Evolutionary conservation across 2,329 filamentous ascomycete species (phyloP), one percentile per base, ranked within the genome.

Genomic region (Penicillium sp.): DNA sequence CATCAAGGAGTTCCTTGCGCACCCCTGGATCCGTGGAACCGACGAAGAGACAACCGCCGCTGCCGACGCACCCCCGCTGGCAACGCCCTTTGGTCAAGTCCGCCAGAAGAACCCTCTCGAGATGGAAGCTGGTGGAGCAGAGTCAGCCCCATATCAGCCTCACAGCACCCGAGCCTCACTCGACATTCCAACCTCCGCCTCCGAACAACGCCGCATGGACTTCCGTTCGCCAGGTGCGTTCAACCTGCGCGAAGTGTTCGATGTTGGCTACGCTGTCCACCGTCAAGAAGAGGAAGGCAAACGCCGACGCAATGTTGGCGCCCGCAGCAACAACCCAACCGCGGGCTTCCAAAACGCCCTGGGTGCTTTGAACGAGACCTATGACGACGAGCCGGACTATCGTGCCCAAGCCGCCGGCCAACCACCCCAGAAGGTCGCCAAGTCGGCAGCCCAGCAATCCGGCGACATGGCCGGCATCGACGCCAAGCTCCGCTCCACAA

Each of bases 221-320:
- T 99, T 97, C 85, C 85, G 94, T 52, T 97, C 92, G 0, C 94
- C 94, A 0, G 94, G 92, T 46, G 92, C 90, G 2, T 87, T 99
- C 73, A 97, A 97, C 69, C 79, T 99, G 12, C 90, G 94, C 54
- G 94, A 99, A 73, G 92, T 97, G 2, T 99, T 99, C 62, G 94
- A 99, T 66, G 93, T 99, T 45, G 88, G 90, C n/a, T 99, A 99
- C 66, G 93, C 94, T 8, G 94, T 99, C 8, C 94, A 97, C 70
- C 82, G 94, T 43, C 91, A 97, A 72, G 94, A 97, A 73, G 94
- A 99, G 70, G 94, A 97, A 73, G 87, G 85, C 65, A 97, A 96
- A 76, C 86, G 91, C 49, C 85, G 90, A 59, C 95, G 95, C 73
- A 89, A 95, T 67, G 42, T 92, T 79, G 82, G 88, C 64, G 79